Evolutionary conservation across 1,284 basidiomycete species (phyloP), one percentile per base, ranked within the genome.

Genomic region (Polyporus tsugae): DNA sequence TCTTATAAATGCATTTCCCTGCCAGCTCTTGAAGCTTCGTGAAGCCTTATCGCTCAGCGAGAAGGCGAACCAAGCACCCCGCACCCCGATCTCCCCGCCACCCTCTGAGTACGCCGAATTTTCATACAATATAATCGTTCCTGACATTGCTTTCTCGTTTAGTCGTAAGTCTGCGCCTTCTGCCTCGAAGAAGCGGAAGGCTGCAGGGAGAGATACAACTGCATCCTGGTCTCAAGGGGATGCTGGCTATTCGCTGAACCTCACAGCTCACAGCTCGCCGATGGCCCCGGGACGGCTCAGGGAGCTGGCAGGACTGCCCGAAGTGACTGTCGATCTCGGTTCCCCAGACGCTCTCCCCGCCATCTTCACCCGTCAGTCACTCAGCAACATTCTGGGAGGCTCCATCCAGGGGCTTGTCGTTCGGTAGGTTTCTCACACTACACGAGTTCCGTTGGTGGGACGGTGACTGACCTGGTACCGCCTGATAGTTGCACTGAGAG

Each of bases 381-480:
- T 76, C 19, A 70, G 68, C 19, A 62, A 68, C 25, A 69, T 75
- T 17, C 60, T 76, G 1, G 75, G 75, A 49, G 75, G 73, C 1
- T 63, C 63, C 15, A 49, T 70, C 6, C 73, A 76, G 42, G 70
- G 69, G 4, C 69, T 76, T 2, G 58, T 76, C 17, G 75, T 76
- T 25, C 60, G 70, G 74, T 75, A 36, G 36, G 63, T 41, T 9
- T 22, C 15, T 65, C 44, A 9, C 4, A 25, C 22, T 38, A 38
- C 42, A n/a, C 49, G 2, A 4, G n/a, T 49, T n/a, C 29, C 2
- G 38, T 22, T 17, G 36, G 4, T 15, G 22, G n/a, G 15, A 38
- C 15, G 6, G 4, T 1, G 1, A 38, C 64, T 19, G 17, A 49
- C 46, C n/a, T 3, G 7, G 13, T 15, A 11, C 36, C 17, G 2